phyloP scores from a whole-genome alignment of 352 stramenopile genomes.

The Hyaloperonospora arabidopsidis region DNA sequence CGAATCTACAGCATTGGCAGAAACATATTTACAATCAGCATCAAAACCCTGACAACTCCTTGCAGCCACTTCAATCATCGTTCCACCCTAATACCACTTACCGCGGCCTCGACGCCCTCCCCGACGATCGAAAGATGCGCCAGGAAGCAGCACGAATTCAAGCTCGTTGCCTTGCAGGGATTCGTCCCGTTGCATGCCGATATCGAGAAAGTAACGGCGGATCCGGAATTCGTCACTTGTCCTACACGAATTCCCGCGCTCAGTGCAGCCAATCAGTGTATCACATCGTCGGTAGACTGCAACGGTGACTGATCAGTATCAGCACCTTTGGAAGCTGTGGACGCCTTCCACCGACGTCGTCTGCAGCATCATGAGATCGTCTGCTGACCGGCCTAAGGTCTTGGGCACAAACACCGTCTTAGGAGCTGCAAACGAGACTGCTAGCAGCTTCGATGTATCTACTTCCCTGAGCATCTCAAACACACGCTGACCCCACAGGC shows the following conservation, averaged over 20 bases:
- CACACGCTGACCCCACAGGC: slow-evolving; percentile 63
- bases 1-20: slow-evolving; percentile 36
- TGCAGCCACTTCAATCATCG: background rate
- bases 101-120: slow-evolving; percentile 80
- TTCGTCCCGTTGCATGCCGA: slow-evolving; percentile 30
- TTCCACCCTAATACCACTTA: slow-evolving; percentile 82
- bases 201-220: slow-evolving; percentile 31
- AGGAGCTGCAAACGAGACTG: slow-evolving; percentile 39
- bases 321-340: slow-evolving; percentile 69
- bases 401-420: slow-evolving; percentile 87
- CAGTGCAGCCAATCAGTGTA: too few species aligned
- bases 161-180: slow-evolving; percentile 44
- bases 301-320: background rate
- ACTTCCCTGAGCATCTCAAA: slow-evolving; percentile 81
- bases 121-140: slow-evolving; percentile 66
- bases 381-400: slow-evolving; percentile 49
- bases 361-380: slow-evolving; percentile 77
- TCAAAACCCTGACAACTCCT: slow-evolving; percentile 1
- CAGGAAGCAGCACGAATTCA: slow-evolving; percentile 79
- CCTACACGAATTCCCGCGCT: slow-evolving; percentile 42
- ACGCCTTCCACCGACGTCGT: slow-evolving; percentile 58
- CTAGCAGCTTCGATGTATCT: slow-evolving; percentile 44
- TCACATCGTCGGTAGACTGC: slow-evolving; percentile 5
- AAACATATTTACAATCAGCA: slow-evolving; percentile 6
- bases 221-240: slow-evolving; percentile 86